phyloP scores from a whole-genome alignment of 495 filamentous ascomycete genomes.

The Penicillium salamii region DNA sequence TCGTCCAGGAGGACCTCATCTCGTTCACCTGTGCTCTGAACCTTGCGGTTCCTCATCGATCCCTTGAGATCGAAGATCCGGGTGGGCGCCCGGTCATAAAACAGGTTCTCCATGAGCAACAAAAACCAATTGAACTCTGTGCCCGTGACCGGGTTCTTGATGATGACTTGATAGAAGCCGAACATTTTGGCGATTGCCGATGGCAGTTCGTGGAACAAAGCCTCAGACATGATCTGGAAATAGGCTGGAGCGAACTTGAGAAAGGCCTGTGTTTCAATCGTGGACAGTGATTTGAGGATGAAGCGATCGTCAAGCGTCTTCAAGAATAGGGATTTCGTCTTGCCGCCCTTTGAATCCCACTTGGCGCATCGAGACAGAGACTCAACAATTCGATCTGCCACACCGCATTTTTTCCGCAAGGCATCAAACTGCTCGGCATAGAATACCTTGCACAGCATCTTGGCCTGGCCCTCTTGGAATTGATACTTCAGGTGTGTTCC shows the following conservation, averaged over 20 bases:
- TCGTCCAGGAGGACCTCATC: constrained; percentile 97
- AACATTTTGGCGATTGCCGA: constrained; percentile 99
- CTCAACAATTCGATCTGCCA: constrained; percentile 90
- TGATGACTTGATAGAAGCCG: constrained; percentile 94
- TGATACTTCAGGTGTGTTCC: constrained; percentile 94
- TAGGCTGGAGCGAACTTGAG: constrained; percentile 93
- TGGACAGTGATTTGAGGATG: constrained; percentile 83
- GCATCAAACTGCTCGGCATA: constrained; percentile 98
- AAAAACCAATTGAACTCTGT: constrained; percentile 94
- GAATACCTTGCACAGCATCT: constrained; percentile 96
- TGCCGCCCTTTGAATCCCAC: constrained; percentile 98
- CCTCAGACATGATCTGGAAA: constrained; percentile 95
- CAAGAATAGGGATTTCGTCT: constrained; percentile 96
- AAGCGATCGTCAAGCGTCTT: constrained; percentile 95
- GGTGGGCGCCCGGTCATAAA: constrained; percentile 89
- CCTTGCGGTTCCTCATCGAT: constrained; percentile 96
- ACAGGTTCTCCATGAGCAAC: constrained; percentile 96
- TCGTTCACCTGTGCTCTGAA: constrained; percentile 88
- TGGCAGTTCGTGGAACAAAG: constrained; percentile 92
- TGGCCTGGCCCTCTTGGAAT: constrained; percentile 84
- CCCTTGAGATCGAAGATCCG: constrained; percentile 98
- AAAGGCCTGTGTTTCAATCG: constrained; percentile 91
- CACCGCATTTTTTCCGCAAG: constrained; percentile 85
- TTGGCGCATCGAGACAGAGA: constrained; percentile 92
- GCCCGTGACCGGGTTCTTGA: constrained; percentile 90